These are phyloP conservation scores for Kernera saxatilis DNA, from an alignment of 345 rosid genomes.

Conservation along the genomic window DNA sequence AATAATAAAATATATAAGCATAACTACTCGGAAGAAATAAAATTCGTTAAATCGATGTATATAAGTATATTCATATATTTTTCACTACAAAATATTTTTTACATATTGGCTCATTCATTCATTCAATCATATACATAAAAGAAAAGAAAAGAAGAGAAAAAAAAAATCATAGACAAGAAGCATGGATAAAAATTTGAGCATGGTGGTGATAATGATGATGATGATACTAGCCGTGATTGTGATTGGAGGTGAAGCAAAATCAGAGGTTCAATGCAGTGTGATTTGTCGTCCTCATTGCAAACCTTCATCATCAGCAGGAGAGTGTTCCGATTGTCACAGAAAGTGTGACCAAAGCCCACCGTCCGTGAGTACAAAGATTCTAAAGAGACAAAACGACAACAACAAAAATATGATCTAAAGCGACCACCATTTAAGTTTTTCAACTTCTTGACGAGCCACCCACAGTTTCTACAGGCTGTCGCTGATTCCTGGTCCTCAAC, in stretches of 20 bases:
- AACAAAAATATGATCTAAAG: neutral
- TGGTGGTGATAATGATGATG: neutral
- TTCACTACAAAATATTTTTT: too few species aligned
- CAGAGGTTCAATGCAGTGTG: neutral
- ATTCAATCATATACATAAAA: neutral
- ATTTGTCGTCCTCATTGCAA: neutral
- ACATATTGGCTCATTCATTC: neutral
- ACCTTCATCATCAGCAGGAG: neutral
- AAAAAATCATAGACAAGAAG: neutral
- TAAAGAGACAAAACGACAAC: too few species aligned
- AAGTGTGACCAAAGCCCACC: neutral
- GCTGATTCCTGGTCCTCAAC: too few species aligned
- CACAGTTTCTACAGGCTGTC: too few species aligned
- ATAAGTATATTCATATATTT: too few species aligned
- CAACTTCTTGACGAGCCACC: too few species aligned
- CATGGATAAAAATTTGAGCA: neutral
- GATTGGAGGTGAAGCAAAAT: constrained; percentile 7
- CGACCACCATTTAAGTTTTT: too few species aligned
- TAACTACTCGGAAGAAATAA: too few species aligned
- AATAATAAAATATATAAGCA: too few species aligned
- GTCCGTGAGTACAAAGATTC: neutral
- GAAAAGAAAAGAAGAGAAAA: too few species aligned
- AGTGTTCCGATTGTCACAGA: neutral
- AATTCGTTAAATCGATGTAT: too few species aligned
- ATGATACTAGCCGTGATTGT: neutral